phyloP scores from a whole-genome alignment of 2,329 filamentous ascomycete genomes.

The Colletotrichum navitas region DNA sequence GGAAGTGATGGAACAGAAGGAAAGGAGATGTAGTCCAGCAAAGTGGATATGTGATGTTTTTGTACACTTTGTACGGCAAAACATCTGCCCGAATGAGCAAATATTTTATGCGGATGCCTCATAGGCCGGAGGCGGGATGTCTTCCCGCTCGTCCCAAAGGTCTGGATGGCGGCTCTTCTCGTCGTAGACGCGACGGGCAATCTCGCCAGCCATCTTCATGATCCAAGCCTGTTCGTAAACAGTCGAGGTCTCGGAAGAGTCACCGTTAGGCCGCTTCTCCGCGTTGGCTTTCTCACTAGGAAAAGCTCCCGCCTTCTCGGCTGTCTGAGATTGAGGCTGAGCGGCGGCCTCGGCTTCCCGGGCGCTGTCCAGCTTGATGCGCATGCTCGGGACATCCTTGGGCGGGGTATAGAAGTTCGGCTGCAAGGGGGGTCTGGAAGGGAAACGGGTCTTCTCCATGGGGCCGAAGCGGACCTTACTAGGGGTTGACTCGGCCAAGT shows the following conservation, averaged over 20 bases:
- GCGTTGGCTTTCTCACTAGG: slow-evolving; percentile 49
- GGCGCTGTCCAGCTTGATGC: slow-evolving; percentile 35
- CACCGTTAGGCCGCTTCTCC: slow-evolving; percentile 48
- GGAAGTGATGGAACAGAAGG: slow-evolving; percentile 37
- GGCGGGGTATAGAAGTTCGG: slow-evolving; percentile 51
- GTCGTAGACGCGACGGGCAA: slow-evolving; percentile 87
- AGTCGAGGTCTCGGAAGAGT: slow-evolving; percentile 63
- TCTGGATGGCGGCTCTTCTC: slow-evolving; percentile 75
- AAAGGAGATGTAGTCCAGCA: slow-evolving; percentile 34
- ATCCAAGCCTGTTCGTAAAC: slow-evolving; percentile 86
- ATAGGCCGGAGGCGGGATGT: slow-evolving; percentile 72
- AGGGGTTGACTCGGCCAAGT: slow-evolving; percentile 44
- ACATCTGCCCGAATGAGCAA: slow-evolving; percentile 16
- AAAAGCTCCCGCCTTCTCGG: slow-evolving; percentile 46
- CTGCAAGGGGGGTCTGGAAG: slow-evolving; percentile 50
- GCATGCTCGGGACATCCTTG: slow-evolving; percentile 31
- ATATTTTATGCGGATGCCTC: slow-evolving; percentile 61
- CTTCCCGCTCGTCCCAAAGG: slow-evolving; percentile 68
- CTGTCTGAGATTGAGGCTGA: slow-evolving; percentile 28
- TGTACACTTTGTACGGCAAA: slow-evolving; percentile 40
- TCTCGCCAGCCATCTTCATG: slow-evolving; percentile 93
- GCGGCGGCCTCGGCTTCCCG: slow-evolving; percentile 40
- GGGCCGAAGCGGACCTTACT: slow-evolving; percentile 59
- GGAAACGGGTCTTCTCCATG: slow-evolving; percentile 47
- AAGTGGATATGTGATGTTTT: slow-evolving; percentile 20